Evolutionary conservation across 345 rosid genomes (phyloP).

Genomic region (Balakata baccata): DNA sequence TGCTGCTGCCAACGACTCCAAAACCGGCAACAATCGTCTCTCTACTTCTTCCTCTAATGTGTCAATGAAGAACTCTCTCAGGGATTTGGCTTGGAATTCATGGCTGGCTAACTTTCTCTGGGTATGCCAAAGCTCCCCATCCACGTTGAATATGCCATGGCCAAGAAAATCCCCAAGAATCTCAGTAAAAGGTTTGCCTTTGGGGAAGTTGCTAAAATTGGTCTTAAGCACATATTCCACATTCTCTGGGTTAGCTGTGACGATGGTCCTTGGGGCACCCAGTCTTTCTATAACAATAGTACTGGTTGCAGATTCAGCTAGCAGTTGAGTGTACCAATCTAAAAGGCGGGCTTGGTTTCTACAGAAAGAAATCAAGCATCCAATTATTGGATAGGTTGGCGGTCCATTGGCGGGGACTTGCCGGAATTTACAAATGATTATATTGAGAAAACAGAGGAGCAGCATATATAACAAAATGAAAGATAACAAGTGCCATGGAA

Average conservation of each 20-base stretch:
- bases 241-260: constrained; percentile 71
- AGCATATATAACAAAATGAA: constrained; percentile 13
- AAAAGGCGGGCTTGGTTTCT: constrained; percentile 56
- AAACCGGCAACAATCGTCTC: constrained; percentile 21
- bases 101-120: constrained; percentile 31
- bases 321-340: constrained; percentile 79
- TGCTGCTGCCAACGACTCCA: constrained; percentile 20
- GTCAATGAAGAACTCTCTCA: constrained; percentile 17
- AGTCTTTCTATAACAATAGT: constrained; percentile 60
- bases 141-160: constrained; percentile 34
- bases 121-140: constrained; percentile 32
- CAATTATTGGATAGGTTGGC: constrained; percentile 56
- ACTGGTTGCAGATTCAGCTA: constrained; percentile 47
- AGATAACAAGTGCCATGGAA: constrained; percentile 12
- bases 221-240: constrained; percentile 77
- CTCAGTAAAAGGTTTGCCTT: constrained; percentile 83
- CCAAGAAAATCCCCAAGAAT: constrained; percentile 63
- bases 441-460: constrained; percentile 21
- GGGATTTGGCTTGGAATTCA: constrained; percentile 26
- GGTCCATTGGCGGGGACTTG: constrained; percentile 34
- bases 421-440: constrained; percentile 16
- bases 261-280: constrained; percentile 58
- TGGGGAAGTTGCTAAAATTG: constrained; percentile 81
- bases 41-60: constrained; percentile 28
- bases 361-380: constrained; percentile 69